These are phyloP conservation scores for Ophiostoma piceae DNA, from an alignment of 2,329 filamentous ascomycete genomes.

Conservation along the genomic window DNA sequence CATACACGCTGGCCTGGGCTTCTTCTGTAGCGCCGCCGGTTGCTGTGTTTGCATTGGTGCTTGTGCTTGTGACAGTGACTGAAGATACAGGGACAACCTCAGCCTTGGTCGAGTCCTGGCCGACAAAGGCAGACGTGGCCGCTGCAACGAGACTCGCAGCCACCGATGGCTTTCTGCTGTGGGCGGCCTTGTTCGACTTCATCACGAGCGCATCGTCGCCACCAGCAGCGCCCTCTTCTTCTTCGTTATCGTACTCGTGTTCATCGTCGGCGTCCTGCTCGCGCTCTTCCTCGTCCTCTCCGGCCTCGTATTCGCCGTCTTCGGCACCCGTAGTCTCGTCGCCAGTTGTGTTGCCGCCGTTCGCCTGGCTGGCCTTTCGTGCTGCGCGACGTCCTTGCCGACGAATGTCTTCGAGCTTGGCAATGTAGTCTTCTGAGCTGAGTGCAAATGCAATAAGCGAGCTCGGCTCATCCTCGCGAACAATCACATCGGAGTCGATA, in stretches of 20 bases:
- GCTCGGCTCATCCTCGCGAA: slow-evolving; percentile 94
- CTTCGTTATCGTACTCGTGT: neutral
- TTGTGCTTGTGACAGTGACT: neutral
- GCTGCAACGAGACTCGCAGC: neutral
- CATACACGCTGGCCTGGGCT: neutral
- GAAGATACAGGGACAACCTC: neutral
- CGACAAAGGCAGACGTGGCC: neutral
- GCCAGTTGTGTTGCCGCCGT: slow-evolving; percentile 27
- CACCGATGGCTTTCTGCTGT: neutral
- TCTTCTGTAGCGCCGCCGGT: neutral
- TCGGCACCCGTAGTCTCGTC: slow-evolving; percentile 24
- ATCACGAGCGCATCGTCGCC: slow-evolving; percentile 18
- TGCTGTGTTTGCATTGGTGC: neutral
- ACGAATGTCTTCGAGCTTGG: slow-evolving; percentile 67
- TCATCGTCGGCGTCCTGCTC: slow-evolving; percentile 10
- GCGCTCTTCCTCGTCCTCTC: neutral
- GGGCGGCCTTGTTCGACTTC: slow-evolving; percentile 5
- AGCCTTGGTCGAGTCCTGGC: neutral
- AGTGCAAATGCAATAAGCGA: slow-evolving; percentile 92
- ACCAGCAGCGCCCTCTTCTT: neutral
- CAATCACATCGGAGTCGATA: slow-evolving; percentile 92
- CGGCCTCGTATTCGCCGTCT: neutral
- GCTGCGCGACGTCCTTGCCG: slow-evolving; percentile 36
- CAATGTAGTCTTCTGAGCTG: slow-evolving; percentile 78
- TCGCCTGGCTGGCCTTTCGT: slow-evolving; percentile 2